phyloP scores from a whole-genome alignment of 345 rosid genomes.

The Eucalyptus tenuipes region DNA sequence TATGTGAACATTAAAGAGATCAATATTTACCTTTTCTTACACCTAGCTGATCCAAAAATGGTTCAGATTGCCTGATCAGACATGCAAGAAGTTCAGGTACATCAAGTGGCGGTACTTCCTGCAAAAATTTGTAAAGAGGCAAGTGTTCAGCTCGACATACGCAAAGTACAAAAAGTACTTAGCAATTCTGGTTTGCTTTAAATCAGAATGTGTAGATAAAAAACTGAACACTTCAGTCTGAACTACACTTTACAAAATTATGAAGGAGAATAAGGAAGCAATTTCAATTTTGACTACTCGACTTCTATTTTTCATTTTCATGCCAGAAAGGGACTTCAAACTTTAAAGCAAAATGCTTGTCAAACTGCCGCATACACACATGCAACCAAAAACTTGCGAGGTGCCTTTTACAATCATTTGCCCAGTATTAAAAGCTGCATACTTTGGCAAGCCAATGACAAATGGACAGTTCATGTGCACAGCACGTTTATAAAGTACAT shows the following conservation, averaged over 20 bases:
- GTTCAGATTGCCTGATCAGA: constrained; percentile 84
- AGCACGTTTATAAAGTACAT: not conserved
- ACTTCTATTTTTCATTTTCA: not conserved
- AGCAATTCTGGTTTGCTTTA: not conserved
- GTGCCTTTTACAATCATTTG: not conserved
- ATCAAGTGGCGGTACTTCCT: constrained; percentile 87
- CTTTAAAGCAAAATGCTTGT: not conserved
- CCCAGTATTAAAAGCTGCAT: not conserved
- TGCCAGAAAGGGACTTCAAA: not conserved
- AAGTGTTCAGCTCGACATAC: not conserved
- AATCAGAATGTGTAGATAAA: not conserved
- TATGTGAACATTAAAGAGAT: not conserved
- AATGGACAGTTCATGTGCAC: not conserved
- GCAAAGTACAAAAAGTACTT: not conserved
- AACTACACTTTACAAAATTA: not conserved
- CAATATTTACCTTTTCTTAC: constrained; percentile 51
- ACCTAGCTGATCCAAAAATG: constrained; percentile 89
- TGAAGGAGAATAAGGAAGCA: not conserved
- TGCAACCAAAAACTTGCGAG: not conserved
- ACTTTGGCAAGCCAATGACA: not conserved
- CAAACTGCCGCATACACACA: not conserved
- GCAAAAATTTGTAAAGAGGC: not conserved
- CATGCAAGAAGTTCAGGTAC: constrained; percentile 81
- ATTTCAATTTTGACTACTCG: not conserved
- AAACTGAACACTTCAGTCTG: not conserved